These are phyloP conservation scores for Paracoccidioides brasiliensis DNA, from an alignment of 2,329 filamentous ascomycete species.

Conservation along the genomic window DNA sequence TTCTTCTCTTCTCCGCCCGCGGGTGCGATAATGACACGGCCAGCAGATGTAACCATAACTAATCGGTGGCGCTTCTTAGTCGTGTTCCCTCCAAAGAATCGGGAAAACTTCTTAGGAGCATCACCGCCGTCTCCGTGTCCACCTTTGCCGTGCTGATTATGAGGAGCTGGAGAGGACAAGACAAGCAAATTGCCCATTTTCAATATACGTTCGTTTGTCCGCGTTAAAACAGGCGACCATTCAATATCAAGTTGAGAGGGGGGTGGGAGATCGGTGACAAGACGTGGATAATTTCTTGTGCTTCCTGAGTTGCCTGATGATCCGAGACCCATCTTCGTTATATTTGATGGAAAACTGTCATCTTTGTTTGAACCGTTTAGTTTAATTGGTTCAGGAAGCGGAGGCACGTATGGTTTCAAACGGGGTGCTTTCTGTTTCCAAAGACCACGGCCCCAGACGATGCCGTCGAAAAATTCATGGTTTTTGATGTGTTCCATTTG, in stretches of 20 bases:
- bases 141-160: conserved; percentile 58
- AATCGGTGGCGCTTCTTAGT: conserved; percentile 86
- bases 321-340: conserved; percentile 22
- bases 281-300: conserved; percentile 54
- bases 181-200: conserved; percentile 88
- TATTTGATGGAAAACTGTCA: conserved; percentile 31
- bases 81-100: conserved; percentile 83
- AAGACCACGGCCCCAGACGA: conserved; percentile 66
- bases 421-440: conserved; percentile 87
- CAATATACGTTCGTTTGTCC: conserved; percentile 82
- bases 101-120: conserved; percentile 67
- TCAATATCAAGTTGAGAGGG: conserved; percentile 95
- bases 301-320: conserved; percentile 35
- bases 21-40: conserved; percentile 76
- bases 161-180: conserved; percentile 60
- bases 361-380: conserved; percentile 41
- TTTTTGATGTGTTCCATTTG: conserved; percentile 95
- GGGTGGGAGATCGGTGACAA: conserved; percentile 93
- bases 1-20: conserved; percentile 93
- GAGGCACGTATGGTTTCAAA: conserved; percentile 70
- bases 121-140: conserved; percentile 49
- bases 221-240: conserved; percentile 90
- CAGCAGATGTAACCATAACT: conserved; percentile 89
- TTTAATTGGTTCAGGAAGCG: conserved; percentile 64
- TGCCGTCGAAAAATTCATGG: conserved; percentile 85